A percentile compares a stretch with the other conserved stretches of the same genome.
phyloP scores from a whole-genome alignment of 2,329 filamentous ascomycete species.

The Cladorrhinum sp. region DNA sequence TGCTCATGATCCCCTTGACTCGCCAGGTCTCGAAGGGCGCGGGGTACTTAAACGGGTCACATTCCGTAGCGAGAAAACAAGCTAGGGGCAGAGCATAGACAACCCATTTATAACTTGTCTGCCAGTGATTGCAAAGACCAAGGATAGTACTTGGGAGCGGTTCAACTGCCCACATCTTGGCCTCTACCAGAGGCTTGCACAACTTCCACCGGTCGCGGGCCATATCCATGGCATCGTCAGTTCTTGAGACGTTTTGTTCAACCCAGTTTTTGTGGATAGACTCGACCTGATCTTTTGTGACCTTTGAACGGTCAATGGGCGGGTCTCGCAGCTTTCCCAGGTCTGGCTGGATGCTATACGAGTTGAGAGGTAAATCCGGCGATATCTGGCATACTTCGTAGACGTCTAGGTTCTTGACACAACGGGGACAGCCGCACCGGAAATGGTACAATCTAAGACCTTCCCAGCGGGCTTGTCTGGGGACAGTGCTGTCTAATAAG shows the following conservation, averaged over 20 bases:
- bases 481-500: slow-evolving; percentile 46
- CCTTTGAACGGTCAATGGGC: slow-evolving; percentile 30
- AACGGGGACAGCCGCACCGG: slow-evolving; percentile 49
- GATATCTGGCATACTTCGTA: slow-evolving; percentile 50
- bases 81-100: slow-evolving; percentile 44
- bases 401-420: slow-evolving; percentile 49
- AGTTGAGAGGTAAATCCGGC: slow-evolving; percentile 43
- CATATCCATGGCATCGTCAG: slow-evolving; percentile 17
- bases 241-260: slow-evolving; percentile 16
- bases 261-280: slow-evolving; percentile 28
- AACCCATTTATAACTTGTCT: slow-evolving; percentile 42
- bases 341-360: slow-evolving; percentile 44
- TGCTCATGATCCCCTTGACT: slow-evolving; percentile 49
- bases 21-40: slow-evolving; percentile 50
- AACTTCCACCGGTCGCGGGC: slow-evolving; percentile 37
- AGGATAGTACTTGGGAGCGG: slow-evolving; percentile 46
- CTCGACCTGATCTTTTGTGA: slow-evolving; percentile 25
- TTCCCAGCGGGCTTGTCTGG: slow-evolving; percentile 41
- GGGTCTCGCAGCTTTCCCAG: slow-evolving; percentile 33
- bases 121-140: slow-evolving; percentile 45
- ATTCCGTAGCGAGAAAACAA: slow-evolving; percentile 46
- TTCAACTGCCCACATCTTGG: slow-evolving; percentile 46
- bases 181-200: slow-evolving; percentile 38
- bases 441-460: slow-evolving; percentile 52
- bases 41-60: slow-evolving; percentile 49